Conservation (phyloP, 1,284 basidiomycete species). For the Cryptococcus sp. region DNA sequence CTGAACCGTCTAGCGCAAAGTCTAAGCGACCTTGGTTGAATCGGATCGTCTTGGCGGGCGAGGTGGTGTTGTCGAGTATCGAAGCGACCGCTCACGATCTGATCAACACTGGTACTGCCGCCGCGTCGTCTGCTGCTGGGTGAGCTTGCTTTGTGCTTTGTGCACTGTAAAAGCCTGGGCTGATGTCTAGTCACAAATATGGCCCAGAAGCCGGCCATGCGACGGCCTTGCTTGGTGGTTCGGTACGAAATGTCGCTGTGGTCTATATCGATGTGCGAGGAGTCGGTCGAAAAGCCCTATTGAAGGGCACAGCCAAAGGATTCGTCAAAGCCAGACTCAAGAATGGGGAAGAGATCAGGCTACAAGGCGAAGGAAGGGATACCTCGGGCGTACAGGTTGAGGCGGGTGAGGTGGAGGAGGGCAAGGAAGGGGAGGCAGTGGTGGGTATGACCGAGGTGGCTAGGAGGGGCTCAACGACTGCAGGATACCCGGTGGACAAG, state of each 20-base stretch:
- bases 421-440: slow-evolving; percentile 10
- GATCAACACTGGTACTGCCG: slow-evolving; percentile 56
- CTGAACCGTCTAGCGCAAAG: slow-evolving; percentile 1
- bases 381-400: slow-evolving; percentile 9
- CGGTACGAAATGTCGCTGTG: slow-evolving; percentile 61
- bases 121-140: slow-evolving; percentile 56
- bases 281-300: slow-evolving; percentile 61
- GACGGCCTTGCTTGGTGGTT: slow-evolving; percentile 57
- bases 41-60: slow-evolving; percentile 60
- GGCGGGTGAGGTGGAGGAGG: slow-evolving; percentile 11
- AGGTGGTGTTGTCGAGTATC: slow-evolving; percentile 65
- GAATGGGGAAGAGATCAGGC: slow-evolving; percentile 32
- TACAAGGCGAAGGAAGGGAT: slow-evolving; percentile 27
- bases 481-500: no score
- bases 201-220: slow-evolving; percentile 60
- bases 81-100: slow-evolving; percentile 61
- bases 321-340: slow-evolving; percentile 41
- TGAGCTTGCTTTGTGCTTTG: slow-evolving; percentile 48
- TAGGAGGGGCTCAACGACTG: not conserved
- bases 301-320: slow-evolving; percentile 51
- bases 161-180: not conserved
- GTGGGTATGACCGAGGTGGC: slow-evolving; percentile 18
- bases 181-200: slow-evolving; percentile 49
- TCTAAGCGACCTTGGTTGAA: slow-evolving; percentile 45
- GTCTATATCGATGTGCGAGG: slow-evolving; percentile 71